Evolutionary conservation across 345 rosid genomes (phyloP).

Genomic region (Camelina neglecta): DNA sequence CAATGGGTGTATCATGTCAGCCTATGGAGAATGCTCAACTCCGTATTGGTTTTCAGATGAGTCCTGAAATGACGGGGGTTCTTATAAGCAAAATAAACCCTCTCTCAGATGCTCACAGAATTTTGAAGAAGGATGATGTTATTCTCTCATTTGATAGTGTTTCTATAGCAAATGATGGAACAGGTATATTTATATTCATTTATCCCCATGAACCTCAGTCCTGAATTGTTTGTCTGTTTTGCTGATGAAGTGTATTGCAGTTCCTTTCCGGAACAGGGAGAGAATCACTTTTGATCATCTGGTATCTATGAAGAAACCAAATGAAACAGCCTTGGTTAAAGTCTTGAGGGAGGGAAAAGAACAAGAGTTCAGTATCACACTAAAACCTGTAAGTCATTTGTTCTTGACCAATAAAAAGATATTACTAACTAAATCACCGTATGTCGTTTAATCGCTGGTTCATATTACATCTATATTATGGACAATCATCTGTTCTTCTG

Average conservation of each 20-base stretch:
- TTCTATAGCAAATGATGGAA: constrained; percentile 87
- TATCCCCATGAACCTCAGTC: neutral
- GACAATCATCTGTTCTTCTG: constrained; percentile 18
- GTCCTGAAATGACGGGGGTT: constrained; percentile 75
- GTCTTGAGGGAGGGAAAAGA: constrained; percentile 71
- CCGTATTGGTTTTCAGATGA: constrained; percentile 66
- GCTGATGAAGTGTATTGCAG: constrained; percentile 48
- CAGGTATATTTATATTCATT: constrained; percentile 52
- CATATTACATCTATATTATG: neutral
- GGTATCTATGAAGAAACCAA: constrained; percentile 90
- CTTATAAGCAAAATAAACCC: constrained; percentile 87
- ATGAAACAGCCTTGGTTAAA: constrained; percentile 64
- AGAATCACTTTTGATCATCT: constrained; percentile 87
- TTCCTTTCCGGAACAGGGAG: constrained; percentile 85
- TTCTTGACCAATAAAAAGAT: neutral
- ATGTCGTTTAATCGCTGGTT: neutral
- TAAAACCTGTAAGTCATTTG: constrained; percentile 70
- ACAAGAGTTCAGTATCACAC: constrained; percentile 60
- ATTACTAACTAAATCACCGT: neutral
- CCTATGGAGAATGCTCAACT: constrained; percentile 82
- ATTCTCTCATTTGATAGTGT: constrained; percentile 80
- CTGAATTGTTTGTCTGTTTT: neutral
- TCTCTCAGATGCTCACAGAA: constrained; percentile 59
- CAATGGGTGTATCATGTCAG: constrained; percentile 84
- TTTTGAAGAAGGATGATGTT: constrained; percentile 78